Base-by-base conservation (phyloP, 345 rosid genomes). In the Salix caprea region DNA sequence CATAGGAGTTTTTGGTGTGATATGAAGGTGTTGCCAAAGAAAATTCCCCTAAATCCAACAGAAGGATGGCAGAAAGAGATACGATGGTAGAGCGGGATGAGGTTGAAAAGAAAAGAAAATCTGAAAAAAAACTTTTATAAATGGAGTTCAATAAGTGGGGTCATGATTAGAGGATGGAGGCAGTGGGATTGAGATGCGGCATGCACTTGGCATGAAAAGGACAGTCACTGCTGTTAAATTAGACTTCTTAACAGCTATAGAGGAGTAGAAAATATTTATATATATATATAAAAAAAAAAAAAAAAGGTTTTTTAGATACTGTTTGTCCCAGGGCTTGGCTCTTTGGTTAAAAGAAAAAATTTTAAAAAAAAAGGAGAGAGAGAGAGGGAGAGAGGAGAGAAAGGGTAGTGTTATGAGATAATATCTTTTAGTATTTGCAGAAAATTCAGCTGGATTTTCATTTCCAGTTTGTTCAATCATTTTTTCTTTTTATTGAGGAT, bases 201-300 rank as follows among this genome's bases (percentile, higher is more conserved):
- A 82, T 81, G 82, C 69, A 40, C 40, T 74, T 81, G 62, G 87
- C 78, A 81, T 82, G 88, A 76, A 30, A 67, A 76, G 32, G 40
- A 50, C 30, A 30, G 77, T 80, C 84, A 81, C 73, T 74, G 90
- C 91, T 86, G 91, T 85, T 86, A 81, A 84, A 85, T 89, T 86
- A 76, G 84, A 83, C 77, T 61, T 86, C 86, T 77, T 86, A 79
- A 80, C 89, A 80, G 91, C 88, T 78, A 62, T 24, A 39, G 80
- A 39, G 68, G 10, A 4, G 71, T 21, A 68, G 68, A 58, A 72
- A 67, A 21, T 24, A 56, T 44, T 24, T 69, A 30, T 30, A 30
- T 28, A n/a, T n/a, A n/a, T n/a, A n/a, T n/a, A n/a, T 26, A 26
- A 28, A 30, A 46, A 62, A 56, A 69, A 62, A 46, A 69, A 65